Evolutionary conservation across 805 yeast species (phyloP).

Genomic region (Barnettozyma siamensis): DNA sequence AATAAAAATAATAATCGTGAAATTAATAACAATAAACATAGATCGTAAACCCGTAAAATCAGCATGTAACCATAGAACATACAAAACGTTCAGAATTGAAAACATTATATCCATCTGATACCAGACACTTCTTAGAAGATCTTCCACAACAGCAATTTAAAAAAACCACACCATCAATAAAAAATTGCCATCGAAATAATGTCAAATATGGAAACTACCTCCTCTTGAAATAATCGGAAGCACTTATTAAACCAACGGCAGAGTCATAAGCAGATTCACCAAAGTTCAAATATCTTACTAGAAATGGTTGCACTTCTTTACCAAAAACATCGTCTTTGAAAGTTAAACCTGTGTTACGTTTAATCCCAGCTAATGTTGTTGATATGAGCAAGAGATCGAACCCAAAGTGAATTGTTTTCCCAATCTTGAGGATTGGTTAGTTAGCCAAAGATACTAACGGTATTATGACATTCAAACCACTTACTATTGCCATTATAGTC

Average conservation of each 20-base stretch:
- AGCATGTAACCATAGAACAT: too few species aligned
- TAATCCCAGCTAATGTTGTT: conserved; percentile 66
- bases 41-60: too few species aligned
- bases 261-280: conserved; percentile 86
- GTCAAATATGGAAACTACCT: conserved; percentile 25
- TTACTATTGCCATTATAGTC: too few species aligned
- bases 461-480: too few species aligned
- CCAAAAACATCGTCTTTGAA: conserved; percentile 45
- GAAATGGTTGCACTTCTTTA: conserved; percentile 43
- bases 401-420: conserved; percentile 52
- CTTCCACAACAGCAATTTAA: too few species aligned
- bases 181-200: too few species aligned
- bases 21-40: background rate
- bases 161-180: too few species aligned
- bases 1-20: too few species aligned
- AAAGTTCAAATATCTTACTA: conserved; percentile 62
- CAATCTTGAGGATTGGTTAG: conserved; percentile 28
- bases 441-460: too few species aligned
- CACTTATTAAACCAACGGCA: conserved; percentile 60
- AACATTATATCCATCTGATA: too few species aligned
- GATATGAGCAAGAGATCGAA: conserved; percentile 59
- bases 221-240: conserved; percentile 69
- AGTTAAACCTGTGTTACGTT: conserved; percentile 63
- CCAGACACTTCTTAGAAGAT: too few species aligned
- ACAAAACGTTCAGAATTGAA: too few species aligned